Percentiles rank a stretch among this genome's conserved stretches.
Evolutionary conservation across 2,329 filamentous ascomycete species (phyloP).

Genomic region (Monilinia laxa): DNA sequence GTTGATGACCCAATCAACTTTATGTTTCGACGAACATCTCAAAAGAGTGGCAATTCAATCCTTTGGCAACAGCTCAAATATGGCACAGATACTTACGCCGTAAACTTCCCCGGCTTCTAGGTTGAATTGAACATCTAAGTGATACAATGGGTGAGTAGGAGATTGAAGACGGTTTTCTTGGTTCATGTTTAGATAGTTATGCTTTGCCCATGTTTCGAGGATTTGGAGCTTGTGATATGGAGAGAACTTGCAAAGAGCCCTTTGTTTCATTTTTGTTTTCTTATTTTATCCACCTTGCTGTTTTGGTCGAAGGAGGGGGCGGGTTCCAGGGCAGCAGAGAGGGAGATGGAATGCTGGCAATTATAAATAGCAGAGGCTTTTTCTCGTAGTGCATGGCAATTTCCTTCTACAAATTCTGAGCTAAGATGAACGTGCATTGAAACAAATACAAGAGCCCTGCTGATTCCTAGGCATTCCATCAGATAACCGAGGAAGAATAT

Average conservation of each 20-base stretch:
- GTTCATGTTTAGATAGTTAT: background rate
- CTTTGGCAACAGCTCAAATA: slow-evolving; percentile 21
- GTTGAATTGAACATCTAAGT: background rate
- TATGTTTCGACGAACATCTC: slow-evolving; percentile 18
- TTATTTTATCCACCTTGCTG: background rate
- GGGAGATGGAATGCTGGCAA: background rate
- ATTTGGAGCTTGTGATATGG: background rate
- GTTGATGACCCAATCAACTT: slow-evolving; percentile 17
- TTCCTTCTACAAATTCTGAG: too few species aligned
- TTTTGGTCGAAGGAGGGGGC: background rate
- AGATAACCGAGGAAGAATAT: background rate
- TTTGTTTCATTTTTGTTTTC: background rate
- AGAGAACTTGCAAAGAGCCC: background rate
- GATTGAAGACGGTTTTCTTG: background rate
- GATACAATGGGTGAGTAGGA: background rate
- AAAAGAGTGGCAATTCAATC: slow-evolving; percentile 18
- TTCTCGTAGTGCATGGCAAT: background rate
- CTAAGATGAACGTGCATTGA: too few species aligned
- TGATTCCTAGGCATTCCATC: too few species aligned
- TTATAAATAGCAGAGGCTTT: background rate
- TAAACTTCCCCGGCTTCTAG: slow-evolving; percentile 19
- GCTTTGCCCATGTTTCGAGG: background rate
- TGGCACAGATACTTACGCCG: slow-evolving; percentile 16
- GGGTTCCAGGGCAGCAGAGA: too few species aligned
- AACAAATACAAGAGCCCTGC: too few species aligned